A percentile compares a stretch with the other conserved stretches of the same genome.
Conservation (phyloP, 129 eudicot species). For the Heracleum sosnowskyi region DNA sequence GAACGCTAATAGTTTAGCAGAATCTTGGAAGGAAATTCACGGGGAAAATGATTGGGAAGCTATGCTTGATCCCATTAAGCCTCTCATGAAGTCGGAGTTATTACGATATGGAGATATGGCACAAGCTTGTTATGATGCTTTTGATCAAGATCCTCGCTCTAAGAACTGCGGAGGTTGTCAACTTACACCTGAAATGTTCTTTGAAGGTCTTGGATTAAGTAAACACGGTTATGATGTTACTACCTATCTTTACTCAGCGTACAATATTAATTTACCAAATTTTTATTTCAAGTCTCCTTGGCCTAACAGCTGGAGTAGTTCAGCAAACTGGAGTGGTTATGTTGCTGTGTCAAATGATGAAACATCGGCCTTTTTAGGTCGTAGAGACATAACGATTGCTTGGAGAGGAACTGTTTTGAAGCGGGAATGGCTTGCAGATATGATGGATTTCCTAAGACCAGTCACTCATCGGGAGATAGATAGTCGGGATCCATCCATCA, state of each 20-base stretch:
- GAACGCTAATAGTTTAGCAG: constrained; percentile 10
- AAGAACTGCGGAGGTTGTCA: constrained; percentile 53
- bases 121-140: constrained; percentile 63
- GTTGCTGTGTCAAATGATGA: constrained; percentile 54
- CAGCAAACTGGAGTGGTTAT: constrained; percentile 62
- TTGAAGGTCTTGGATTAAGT: constrained; percentile 23
- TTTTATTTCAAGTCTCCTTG: constrained; percentile 30
- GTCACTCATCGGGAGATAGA: constrained; percentile 27
- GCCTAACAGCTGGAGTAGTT: constrained; percentile 35
- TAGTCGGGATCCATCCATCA: constrained; percentile 32
- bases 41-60: constrained; percentile 38
- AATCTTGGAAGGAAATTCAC: constrained; percentile 29
- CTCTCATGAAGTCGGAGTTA: constrained; percentile 37
- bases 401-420: constrained; percentile 51
- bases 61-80: constrained; percentile 49
- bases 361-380: constrained; percentile 33
- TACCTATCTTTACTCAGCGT: constrained; percentile 39
- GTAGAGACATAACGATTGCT: constrained; percentile 42
- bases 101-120: constrained; percentile 66
- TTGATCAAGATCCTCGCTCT: constrained; percentile 46
- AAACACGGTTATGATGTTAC: constrained; percentile 41
- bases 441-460: constrained; percentile 31
- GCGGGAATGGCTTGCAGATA: constrained; percentile 39
- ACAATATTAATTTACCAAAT: constrained; percentile 36
- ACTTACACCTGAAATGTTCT: constrained; percentile 24